Base-by-base conservation (phyloP, 805 yeast genomes). In the Yamadazyma olivae region DNA sequence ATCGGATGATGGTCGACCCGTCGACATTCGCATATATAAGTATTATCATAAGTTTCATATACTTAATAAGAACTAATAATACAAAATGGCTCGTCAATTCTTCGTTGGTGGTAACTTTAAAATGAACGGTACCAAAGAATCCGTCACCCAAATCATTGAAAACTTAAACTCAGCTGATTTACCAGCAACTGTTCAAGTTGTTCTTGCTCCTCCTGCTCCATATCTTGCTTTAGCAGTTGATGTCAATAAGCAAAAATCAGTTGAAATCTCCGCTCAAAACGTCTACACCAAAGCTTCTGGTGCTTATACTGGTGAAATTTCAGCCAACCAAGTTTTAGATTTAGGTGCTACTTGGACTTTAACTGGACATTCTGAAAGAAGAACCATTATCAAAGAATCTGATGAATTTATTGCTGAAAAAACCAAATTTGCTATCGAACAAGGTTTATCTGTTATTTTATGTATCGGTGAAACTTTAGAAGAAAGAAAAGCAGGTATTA, bases 91-190 rank as follows among this genome's bases (percentile, higher is more conserved):
- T 64, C 85, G 95, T 71, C 78, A 75, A 68, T 93, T 91, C 74
- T 90, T 93, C 68, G 96, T 93, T 61, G 99, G 99, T 56, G 99
- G 99, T 60, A 93, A 93, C 89, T 91, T 93, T 80, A 93, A 93
- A 72, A 83, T 93, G 87, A 93, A 93, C 79, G 99, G 99, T 63
- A 72, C 95, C 61, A 82, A 81, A 70, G 78, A 76, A 55, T 83
- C 93, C 54, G 85, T 93, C 67, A 77, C 79, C 64, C 70, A 78
- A 52, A 90, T 93, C 60, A 83, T 91, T 46, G 90, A 80, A 48
- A 73, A 80, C 71, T 78, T 93, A 61, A 91, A 91, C 77, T 61
- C 68, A 36, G 83, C 95, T 49, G 72, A 77, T 34, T 71, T 93
- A 51, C 85, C 95, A 48, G 56, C 75, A 35, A 71, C 81, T 57